Evolutionary conservation across 108 stramenopile genomes (phyloP), one percentile per base, ranked within the genome.

Genomic region (Stephanodiscus triporus): DNA sequence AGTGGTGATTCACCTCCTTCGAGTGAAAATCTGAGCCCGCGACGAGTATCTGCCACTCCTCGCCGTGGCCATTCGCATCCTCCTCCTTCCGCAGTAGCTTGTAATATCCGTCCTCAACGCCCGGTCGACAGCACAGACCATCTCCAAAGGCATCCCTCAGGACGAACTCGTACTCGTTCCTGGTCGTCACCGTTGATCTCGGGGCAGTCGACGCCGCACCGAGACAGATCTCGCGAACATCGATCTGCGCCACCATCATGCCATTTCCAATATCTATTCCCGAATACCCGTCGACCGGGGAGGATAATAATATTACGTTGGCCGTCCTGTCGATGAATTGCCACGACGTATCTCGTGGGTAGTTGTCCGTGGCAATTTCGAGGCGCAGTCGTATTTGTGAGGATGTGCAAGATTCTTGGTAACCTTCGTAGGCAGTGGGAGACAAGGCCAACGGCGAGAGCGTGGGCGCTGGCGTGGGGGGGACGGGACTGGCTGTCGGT

Each of bases 111-210:
- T 14, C 6, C 49, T 53, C 67, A 19, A 68, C 24, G 13, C 76
- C 76, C 37, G 68, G 61, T 20, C 56, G 36, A 67, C 74, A 68
- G 19, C 67, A 68, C 36, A 76, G n/a, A 3, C 76, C 76, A 57
- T 70, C 76, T 22, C 42, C 62, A 22, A 55, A 70, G 4, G 54
- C 11, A 48, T 77, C 76, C n/a, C 48, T 50, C 19, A 77, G 16
- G 16, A 65, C 24, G 20, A 70, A 70, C 19, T 70, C 68, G 57
- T 77, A 77, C 34, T 59, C 38, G 32, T 59, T 59, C 30, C 3
- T 27, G 4, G 8, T 27, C 19, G 58, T 59, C 17, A 3, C 34
- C 16, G 1, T 20, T 19, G 16, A 32, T 37, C 36, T 19, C 13
- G 58, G 36, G 2, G 58, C 32, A 59, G 2, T 38, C 20, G n/a